These are phyloP conservation scores for Graphilbum ipis-grandicollis DNA, from an alignment of 2,329 filamentous ascomycete species.

Conservation along the genomic window DNA sequence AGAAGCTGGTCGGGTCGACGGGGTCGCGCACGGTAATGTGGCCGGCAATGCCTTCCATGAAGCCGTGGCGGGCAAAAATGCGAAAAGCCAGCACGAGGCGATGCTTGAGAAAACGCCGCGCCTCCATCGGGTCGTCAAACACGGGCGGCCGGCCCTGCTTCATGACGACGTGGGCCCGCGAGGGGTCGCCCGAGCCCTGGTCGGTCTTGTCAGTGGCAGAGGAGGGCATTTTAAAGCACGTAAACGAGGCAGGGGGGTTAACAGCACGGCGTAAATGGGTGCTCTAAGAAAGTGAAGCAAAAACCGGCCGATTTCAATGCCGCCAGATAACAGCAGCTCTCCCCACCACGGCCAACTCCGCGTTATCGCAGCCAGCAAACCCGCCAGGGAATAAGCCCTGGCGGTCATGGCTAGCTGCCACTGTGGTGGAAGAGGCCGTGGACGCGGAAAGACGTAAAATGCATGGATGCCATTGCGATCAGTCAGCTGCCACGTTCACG, in stretches of 20 bases:
- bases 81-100: constrained; percentile 35
- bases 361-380: not conserved
- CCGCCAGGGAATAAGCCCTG: too few species aligned
- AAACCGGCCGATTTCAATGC: too few species aligned
- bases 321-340: too few species aligned
- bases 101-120: constrained; percentile 33
- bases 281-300: too few species aligned
- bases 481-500: too few species aligned
- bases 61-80: constrained; percentile 37
- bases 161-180: constrained; percentile 6
- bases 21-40: constrained; percentile 46
- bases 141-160: constrained; percentile 7
- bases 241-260: too few species aligned
- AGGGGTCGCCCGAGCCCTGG: constrained; percentile 8
- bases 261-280: too few species aligned
- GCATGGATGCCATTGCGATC: too few species aligned
- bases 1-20: constrained; percentile 40
- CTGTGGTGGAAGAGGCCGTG: too few species aligned
- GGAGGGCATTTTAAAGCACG: not conserved
- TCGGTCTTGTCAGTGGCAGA: not conserved
- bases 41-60: constrained; percentile 43
- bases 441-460: too few species aligned
- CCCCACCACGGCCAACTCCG: not conserved
- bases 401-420: too few species aligned
- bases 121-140: constrained; percentile 14